phyloP scores from a whole-genome alignment of 2,329 filamentous ascomycete genomes.

The Arthrobotrys conoides region DNA sequence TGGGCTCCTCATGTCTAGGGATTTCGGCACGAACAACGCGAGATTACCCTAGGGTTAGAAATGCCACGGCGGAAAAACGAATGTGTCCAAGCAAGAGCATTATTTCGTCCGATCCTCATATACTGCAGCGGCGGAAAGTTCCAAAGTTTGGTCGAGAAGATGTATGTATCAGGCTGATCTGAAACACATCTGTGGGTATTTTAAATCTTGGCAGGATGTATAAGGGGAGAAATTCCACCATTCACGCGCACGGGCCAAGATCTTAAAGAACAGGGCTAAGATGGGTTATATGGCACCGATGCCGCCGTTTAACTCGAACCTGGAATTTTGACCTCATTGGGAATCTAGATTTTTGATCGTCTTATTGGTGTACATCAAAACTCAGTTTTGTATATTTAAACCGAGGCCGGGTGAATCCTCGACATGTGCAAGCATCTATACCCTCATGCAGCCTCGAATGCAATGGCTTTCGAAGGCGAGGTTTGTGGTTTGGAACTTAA shows the following conservation, averaged over 20 bases:
- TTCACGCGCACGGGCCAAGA: slow-evolving; percentile 33
- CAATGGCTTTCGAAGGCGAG: neutral
- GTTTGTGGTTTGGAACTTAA: neutral
- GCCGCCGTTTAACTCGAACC: slow-evolving; percentile 17
- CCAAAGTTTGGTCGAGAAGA: slow-evolving; percentile 8
- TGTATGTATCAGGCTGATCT: slow-evolving; percentile 27
- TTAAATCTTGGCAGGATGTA: slow-evolving; percentile 35
- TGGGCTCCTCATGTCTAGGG: slow-evolving; percentile 9
- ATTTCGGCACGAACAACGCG: slow-evolving; percentile 50
- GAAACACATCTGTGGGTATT: slow-evolving; percentile 27
- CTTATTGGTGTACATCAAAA: neutral
- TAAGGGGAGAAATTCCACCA: slow-evolving; percentile 40
- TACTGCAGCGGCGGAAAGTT: neutral
- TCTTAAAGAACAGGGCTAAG: slow-evolving; percentile 3
- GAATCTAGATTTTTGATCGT: neutral
- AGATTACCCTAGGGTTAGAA: slow-evolving; percentile 6
- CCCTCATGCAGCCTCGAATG: neutral
- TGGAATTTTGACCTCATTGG: neutral
- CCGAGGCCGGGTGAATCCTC: slow-evolving; percentile 15
- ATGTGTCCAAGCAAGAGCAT: neutral
- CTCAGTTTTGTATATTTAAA: slow-evolving; percentile 7
- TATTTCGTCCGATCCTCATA: slow-evolving; percentile 20
- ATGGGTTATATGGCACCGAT: slow-evolving; percentile 2
- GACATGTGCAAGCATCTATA: neutral
- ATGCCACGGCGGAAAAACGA: slow-evolving; percentile 19